Conservation (phyloP, 1,139 yeast genomes). For the Saccharomycopsis crataegensis region DNA sequence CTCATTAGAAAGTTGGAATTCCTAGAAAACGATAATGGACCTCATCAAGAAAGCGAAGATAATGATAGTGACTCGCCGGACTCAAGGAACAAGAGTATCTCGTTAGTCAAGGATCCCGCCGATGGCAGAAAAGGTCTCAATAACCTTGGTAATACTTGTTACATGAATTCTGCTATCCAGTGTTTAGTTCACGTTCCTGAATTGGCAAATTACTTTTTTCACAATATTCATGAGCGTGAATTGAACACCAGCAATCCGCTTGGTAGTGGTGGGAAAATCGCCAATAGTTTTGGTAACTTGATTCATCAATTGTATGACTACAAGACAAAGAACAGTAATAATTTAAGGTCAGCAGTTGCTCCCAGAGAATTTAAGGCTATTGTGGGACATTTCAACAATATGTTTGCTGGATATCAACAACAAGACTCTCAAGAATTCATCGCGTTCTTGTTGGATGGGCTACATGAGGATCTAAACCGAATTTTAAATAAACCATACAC, state of each 20-base stretch:
- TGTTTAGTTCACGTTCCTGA: conserved; percentile 87
- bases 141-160: conserved; percentile 90
- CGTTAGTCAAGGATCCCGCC: conserved; percentile 25
- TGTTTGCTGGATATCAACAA: conserved; percentile 84
- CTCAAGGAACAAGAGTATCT: conserved; percentile 6
- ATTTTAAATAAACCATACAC: conserved; percentile 76
- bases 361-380: conserved; percentile 78
- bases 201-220: conserved; percentile 63
- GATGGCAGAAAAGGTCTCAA: conserved; percentile 58
- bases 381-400: conserved; percentile 70
- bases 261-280: conserved; percentile 79
- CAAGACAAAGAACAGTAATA: conserved; percentile 21
- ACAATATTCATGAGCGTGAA: conserved; percentile 56
- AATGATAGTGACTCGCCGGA: conserved; percentile 4
- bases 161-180: conserved; percentile 94
- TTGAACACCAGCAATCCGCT: conserved; percentile 72
- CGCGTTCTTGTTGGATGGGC: conserved; percentile 82
- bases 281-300: conserved; percentile 62
- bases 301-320: conserved; percentile 50
- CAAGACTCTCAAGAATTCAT: conserved; percentile 95
- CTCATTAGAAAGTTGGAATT: conserved; percentile 9
- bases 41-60: background rate
- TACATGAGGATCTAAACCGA: conserved; percentile 89
- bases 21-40: conserved; percentile 1
- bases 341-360: conserved; percentile 30